Percentiles rank a stretch among this genome's conserved stretches.
phyloP scores from a whole-genome alignment of 1,284 basidiomycete genomes.

The Peniophora sp. region DNA sequence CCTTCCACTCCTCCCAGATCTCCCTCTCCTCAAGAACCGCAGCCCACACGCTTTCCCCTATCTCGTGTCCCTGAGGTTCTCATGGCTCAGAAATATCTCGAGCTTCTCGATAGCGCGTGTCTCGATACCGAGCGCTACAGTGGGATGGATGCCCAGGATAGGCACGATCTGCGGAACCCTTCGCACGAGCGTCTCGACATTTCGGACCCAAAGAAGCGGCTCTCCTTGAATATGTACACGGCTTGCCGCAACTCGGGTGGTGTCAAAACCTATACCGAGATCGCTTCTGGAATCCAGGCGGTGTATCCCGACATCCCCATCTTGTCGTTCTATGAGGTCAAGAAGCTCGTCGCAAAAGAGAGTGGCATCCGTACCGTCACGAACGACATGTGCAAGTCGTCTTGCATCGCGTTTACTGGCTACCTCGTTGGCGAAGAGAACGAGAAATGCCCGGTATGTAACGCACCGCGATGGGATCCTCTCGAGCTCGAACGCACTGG shows the following conservation, averaged over 20 bases:
- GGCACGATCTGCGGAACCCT: neutral
- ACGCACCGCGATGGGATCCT: too few species aligned
- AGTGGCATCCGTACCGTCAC: slow-evolving; percentile 17
- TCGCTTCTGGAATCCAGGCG: neutral
- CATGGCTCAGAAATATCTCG: too few species aligned
- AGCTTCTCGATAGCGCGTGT: too few species aligned
- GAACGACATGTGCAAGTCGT: slow-evolving; percentile 23
- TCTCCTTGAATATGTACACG: neutral
- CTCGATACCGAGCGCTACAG: neutral
- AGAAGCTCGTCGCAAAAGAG: slow-evolving; percentile 12
- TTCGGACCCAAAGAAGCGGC: neutral
- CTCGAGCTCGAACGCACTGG: too few species aligned
- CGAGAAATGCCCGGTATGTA: too few species aligned
- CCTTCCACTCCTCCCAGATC: too few species aligned
- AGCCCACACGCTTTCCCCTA: too few species aligned
- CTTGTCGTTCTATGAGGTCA: slow-evolving; percentile 17
- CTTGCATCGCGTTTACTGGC: slow-evolving; percentile 20
- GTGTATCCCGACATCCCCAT: slow-evolving; percentile 7
- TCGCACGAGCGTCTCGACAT: neutral
- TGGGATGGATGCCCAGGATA: neutral
- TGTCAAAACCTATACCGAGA: neutral
- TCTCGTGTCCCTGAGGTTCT: too few species aligned
- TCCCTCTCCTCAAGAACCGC: too few species aligned
- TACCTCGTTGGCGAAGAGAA: slow-evolving; percentile 5
- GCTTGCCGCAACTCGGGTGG: neutral